These are phyloP conservation scores for Gracilaria gracilis DNA, from an alignment of 23 red algal genomes.

Conservation along the genomic window DNA sequence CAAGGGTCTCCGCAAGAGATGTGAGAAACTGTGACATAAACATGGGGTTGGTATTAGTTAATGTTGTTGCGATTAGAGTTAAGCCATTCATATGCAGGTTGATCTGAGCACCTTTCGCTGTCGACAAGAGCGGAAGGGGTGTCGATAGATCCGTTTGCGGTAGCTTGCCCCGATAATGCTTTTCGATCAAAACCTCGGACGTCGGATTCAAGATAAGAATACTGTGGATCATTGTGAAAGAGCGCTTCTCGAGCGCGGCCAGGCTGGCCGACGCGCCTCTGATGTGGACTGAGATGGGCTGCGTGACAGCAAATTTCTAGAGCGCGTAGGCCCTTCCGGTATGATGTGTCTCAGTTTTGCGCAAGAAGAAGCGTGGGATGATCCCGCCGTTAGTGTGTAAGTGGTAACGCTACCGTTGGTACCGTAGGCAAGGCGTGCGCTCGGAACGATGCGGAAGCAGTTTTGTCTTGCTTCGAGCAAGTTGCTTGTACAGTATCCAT, in stretches of 20 bases:
- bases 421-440: too few relatives aligned
- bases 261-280: background rate
- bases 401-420: too few relatives aligned
- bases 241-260: background rate
- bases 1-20: slow-evolving; percentile 65
- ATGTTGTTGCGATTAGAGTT: slow-evolving; percentile 75
- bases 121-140: slow-evolving; percentile 63
- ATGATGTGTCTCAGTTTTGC: too few relatives aligned
- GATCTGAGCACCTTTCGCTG: slow-evolving; percentile 70
- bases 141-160: slow-evolving; percentile 66
- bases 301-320: background rate
- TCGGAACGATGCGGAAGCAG: too few relatives aligned
- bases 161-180: slow-evolving; percentile 80
- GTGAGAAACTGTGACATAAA: slow-evolving; percentile 79
- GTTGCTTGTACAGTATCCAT: too few relatives aligned
- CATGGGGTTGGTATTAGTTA: slow-evolving; percentile 57
- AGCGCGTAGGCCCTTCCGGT: background rate
- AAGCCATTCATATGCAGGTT: slow-evolving; percentile 79
- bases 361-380: background rate
- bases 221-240: slow-evolving; percentile 68
- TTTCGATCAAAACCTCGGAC: slow-evolving; percentile 94
- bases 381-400: too few relatives aligned
- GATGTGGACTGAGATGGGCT: background rate
- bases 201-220: slow-evolving; percentile 78
- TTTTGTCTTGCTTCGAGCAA: too few relatives aligned